Conservation (phyloP, 1,284 basidiomycete genomes). For the Malassezia psittaci region DNA sequence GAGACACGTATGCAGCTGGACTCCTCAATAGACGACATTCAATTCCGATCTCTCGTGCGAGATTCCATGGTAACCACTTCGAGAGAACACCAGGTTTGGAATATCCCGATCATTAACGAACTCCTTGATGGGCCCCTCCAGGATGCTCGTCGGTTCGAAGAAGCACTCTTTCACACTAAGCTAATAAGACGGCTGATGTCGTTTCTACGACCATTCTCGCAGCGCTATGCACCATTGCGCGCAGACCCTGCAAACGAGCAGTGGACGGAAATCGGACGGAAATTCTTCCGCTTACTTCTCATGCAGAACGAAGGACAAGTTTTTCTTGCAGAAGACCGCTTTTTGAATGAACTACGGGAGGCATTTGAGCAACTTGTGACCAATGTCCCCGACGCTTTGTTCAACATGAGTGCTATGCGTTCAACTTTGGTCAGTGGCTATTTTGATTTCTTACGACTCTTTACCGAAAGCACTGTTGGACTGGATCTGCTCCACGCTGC, state of each 20-base stretch:
- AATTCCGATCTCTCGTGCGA: constrained; percentile 42
- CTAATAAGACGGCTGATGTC: constrained; percentile 76
- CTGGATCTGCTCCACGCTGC: constrained; percentile 79
- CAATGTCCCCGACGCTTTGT: constrained; percentile 56
- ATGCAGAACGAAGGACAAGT: constrained; percentile 70
- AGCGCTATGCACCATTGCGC: constrained; percentile 69
- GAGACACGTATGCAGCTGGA: neutral
- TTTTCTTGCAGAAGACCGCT: constrained; percentile 75
- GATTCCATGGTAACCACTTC: constrained; percentile 63
- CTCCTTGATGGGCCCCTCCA: constrained; percentile 83
- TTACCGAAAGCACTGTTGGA: constrained; percentile 78
- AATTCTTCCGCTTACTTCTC: constrained; percentile 70
- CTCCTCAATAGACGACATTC: constrained; percentile 50
- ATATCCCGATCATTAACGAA: constrained; percentile 74
- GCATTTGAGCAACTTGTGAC: constrained; percentile 68
- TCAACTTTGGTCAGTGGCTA: constrained; percentile 82
- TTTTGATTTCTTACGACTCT: constrained; percentile 84
- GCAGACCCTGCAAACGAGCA: constrained; percentile 53
- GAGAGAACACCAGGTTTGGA: constrained; percentile 87
- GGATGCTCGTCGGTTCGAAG: constrained; percentile 86
- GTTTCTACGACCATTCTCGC: constrained; percentile 82
- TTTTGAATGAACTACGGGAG: constrained; percentile 73
- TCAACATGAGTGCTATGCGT: constrained; percentile 71
- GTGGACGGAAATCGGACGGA: constrained; percentile 52
- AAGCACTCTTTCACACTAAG: constrained; percentile 79